Percentiles rank a stretch among this genome's conserved stretches.
These are phyloP conservation scores for Verticillium nubilum DNA, from an alignment of 2,329 filamentous ascomycete genomes.

Conservation along the genomic window DNA sequence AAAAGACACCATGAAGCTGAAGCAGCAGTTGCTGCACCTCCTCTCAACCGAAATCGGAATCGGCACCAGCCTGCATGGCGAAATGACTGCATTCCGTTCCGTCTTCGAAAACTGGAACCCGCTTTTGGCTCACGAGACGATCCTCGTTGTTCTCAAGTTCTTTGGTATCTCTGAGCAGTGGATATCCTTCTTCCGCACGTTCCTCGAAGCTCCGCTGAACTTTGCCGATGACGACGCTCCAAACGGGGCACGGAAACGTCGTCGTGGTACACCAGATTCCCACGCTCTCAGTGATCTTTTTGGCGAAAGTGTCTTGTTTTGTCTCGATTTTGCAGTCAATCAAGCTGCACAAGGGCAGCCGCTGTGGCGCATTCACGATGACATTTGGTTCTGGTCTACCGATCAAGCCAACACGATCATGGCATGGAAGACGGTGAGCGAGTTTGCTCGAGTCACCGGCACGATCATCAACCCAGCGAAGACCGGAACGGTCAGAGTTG, in stretches of 20 bases:
- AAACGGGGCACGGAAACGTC: slow-evolving; percentile 36
- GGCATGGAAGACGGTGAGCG: slow-evolving; percentile 53
- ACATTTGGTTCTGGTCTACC: slow-evolving; percentile 61
- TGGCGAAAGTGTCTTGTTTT: slow-evolving; percentile 57
- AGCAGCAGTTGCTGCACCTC: slow-evolving; percentile 42
- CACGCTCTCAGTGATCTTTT: slow-evolving; percentile 55
- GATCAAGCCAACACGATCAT: slow-evolving; percentile 44
- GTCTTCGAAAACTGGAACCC: slow-evolving; percentile 39
- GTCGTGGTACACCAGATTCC: slow-evolving; percentile 53
- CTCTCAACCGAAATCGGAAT: slow-evolving; percentile 41
- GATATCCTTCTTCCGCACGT: slow-evolving; percentile 53
- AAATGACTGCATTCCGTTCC: slow-evolving; percentile 39
- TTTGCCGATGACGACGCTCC: slow-evolving; percentile 48
- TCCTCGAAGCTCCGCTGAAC: slow-evolving; percentile 53
- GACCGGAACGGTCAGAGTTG: slow-evolving; percentile 40
- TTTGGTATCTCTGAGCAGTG: slow-evolving; percentile 52
- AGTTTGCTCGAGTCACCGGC: slow-evolving; percentile 50
- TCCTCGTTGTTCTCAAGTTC: slow-evolving; percentile 51
- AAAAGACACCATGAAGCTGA: slow-evolving; percentile 30
- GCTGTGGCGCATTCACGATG: slow-evolving; percentile 57
- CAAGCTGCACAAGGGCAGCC: slow-evolving; percentile 44
- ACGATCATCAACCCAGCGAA: slow-evolving; percentile 49
- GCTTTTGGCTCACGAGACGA: slow-evolving; percentile 47
- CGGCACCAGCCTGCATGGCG: slow-evolving; percentile 36
- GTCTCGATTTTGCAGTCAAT: slow-evolving; percentile 60